Evolutionary conservation across 148 eudicot genomes (phyloP), one percentile per base, ranked within the genome.

Genomic region (Diospyros kaki): DNA sequence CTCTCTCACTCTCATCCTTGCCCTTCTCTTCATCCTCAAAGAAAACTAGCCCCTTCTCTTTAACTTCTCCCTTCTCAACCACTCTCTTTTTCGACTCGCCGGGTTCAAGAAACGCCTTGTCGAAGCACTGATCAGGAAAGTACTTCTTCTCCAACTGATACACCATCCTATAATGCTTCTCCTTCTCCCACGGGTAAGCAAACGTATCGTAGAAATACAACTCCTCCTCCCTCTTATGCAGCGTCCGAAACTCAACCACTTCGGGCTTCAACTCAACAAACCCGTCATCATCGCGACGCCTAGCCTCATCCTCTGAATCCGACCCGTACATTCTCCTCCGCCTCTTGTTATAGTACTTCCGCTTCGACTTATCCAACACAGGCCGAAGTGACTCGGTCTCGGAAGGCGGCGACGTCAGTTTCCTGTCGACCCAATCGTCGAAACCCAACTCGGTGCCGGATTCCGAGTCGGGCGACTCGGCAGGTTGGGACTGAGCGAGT

Each of bases 91-190:
- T 65, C 73, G 7, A 60, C 38, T 86, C 72, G 63, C 97, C 96
- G 0, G 98, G 93, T 18, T 89, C 89, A 18, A 95, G 75, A 85
- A 95, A 95, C 0, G 99, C 99, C 85, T 95, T 93, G 70, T 93
- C 98, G 51, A 95, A 91, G 76, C 97, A 79, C 81, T 95, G 94
- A 74, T 89, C 90, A 71, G 98, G 99, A 59, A 88, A 93, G 75
- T 88, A 95, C 89, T 95, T 95, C 88, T 93, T 95, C 97, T 95
- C 99, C 84, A 95, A 78, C 67, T 93, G 98, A 83, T 95, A 93
- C 72, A 95, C 97, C 98, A 95, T 95, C 75, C 83, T 95, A 72
- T 95, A 95, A 87, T 95, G 98, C 85, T 92, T 95, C 12, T 92
- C 91, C 69, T 92, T 92, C 80, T 95, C 98, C 97, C 98, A 95